Evolutionary conservation across 495 filamentous ascomycete species (phyloP), one percentile per base, ranked within the genome.

Genomic region (Lophiotrema nucula): DNA sequence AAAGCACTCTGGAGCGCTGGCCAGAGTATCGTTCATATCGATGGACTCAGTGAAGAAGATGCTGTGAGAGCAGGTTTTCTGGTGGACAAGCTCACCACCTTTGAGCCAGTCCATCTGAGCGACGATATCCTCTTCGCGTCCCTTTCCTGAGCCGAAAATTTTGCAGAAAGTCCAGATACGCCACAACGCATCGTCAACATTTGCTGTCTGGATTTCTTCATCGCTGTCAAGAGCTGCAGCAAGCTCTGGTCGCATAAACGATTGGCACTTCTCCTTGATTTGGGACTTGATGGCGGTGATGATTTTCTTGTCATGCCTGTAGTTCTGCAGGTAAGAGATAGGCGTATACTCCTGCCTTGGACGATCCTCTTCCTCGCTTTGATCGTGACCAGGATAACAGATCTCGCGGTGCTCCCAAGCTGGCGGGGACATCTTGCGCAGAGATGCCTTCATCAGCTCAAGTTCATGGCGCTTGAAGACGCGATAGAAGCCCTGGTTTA

Each of bases 121-220:
- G n/a, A 76, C 69, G 43, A 85, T 73, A 59, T 87, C 83, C 25
- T 80, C 80, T 62, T 86, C 83, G 16, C 84, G 75, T 26, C 74
- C 73, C 47, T 83, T 83, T 0, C 76, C 76, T 37, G 74, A 76
- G 2, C 84, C 84, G 50, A 88, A 88, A 37, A 87, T 79, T 15
- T 79, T 80, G 66, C 84, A 87, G 70, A 88, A 88, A 2, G 80
- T 84, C 84, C 84, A 88, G 18, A 88, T 77, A 0, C 84, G 77
- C 83, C 83, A 87, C 49, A 87, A 79, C 0, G 84, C 84, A 66
- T 83, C 77, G 60, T 86, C 80, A n/a, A 86, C 75, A 50, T 80
- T 77, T 42, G 75, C 73, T 0, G 80, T 75, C 11, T 79, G 75
- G 6, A 65, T 53, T 31, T 74, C 72, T 50, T 83, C 76, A 8